Evolutionary conservation across 257 asterid genomes (phyloP).

Genomic region (Datura wrightii): DNA sequence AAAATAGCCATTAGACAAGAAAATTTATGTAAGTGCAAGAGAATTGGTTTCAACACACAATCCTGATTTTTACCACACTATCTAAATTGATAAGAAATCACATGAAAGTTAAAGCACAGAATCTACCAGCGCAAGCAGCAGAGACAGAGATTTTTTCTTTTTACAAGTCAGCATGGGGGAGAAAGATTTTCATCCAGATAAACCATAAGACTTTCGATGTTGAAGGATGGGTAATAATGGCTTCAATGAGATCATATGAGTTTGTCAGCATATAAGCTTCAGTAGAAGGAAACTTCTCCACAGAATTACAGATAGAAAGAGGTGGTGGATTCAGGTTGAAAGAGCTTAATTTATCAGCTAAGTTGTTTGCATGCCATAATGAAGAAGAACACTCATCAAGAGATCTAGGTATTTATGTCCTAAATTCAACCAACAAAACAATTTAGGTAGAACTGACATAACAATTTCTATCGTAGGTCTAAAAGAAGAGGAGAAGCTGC

Average conservation of each 20-base stretch:
- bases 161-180: constrained; percentile 18
- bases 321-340: background rate
- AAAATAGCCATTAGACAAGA: constrained; percentile 19
- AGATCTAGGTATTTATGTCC: constrained; percentile 1
- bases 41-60: background rate
- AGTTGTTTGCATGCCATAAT: background rate
- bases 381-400: constrained; percentile 28
- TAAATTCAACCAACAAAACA: background rate
- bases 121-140: constrained; percentile 5
- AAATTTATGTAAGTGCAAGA: background rate
- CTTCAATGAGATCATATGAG: constrained; percentile 1
- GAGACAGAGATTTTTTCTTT: background rate
- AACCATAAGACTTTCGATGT: background rate
- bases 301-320: background rate
- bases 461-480: constrained; percentile 7
- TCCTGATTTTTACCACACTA: background rate
- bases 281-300: constrained; percentile 13
- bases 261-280: background rate
- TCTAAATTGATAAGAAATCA: background rate
- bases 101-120: constrained; percentile 20
- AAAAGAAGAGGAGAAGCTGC: background rate
- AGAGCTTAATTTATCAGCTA: constrained; percentile 18
- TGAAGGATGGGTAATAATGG: background rate
- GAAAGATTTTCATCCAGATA: constrained; percentile 7
- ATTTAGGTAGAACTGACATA: background rate